Percentiles rank a stretch among this genome's conserved stretches.
phyloP scores from a whole-genome alignment of 805 yeast genomes.

The Kodamaea hsintzibuensis region DNA sequence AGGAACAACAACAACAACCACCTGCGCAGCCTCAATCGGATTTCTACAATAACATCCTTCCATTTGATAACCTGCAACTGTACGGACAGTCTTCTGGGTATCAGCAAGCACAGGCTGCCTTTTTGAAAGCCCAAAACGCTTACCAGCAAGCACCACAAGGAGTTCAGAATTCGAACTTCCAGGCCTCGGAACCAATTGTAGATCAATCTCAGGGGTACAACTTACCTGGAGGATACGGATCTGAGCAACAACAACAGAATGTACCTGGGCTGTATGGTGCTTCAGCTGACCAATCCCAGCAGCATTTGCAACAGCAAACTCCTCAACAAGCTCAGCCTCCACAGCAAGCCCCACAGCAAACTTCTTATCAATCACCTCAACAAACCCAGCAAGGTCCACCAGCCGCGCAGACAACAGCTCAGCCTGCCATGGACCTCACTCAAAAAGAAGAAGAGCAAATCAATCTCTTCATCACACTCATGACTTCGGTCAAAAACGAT shows the following conservation, averaged over 20 bases:
- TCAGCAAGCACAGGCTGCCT: constrained; percentile 1
- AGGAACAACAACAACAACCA: constrained; percentile 6
- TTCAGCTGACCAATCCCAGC: neutral
- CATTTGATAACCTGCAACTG: constrained; percentile 11
- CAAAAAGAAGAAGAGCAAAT: constrained; percentile 70
- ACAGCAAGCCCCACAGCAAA: constrained; percentile 7
- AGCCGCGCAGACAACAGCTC: neutral
- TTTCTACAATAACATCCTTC: constrained; percentile 30
- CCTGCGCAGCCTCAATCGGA: constrained; percentile 16
- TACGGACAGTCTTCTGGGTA: constrained; percentile 8
- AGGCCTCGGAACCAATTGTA: neutral
- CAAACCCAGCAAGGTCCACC: neutral
- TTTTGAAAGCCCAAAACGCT: neutral
- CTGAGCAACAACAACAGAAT: neutral
- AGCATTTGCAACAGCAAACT: constrained; percentile 4
- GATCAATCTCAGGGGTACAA: neutral
- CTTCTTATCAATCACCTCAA: neutral
- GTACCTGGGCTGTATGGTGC: neutral
- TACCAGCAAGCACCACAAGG: neutral
- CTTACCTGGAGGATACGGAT: neutral
- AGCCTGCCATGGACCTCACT: constrained; percentile 2
- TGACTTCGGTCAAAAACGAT: constrained; percentile 52
- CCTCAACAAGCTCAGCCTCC: constrained; percentile 6
- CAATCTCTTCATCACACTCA: constrained; percentile 65
- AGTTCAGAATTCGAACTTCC: neutral